Conservation (phyloP, 169 alveolate genomes). For the Eimeria necatrix region DNA sequence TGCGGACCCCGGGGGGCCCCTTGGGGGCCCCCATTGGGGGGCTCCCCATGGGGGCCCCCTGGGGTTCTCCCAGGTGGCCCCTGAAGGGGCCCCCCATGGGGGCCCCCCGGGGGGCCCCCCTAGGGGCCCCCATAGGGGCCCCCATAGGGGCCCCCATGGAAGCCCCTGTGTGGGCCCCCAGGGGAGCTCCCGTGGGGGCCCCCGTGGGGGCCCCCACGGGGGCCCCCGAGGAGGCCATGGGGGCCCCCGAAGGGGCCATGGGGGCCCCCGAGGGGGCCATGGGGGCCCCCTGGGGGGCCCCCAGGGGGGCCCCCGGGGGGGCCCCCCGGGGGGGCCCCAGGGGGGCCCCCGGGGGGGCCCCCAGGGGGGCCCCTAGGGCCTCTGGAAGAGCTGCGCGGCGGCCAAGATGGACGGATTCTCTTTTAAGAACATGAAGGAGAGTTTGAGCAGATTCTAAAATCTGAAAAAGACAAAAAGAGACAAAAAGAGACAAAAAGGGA, state of each 20-base stretch:
- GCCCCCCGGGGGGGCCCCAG: background rate
- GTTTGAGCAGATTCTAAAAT: constrained; percentile 96
- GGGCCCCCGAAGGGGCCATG: no score
- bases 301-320: background rate
- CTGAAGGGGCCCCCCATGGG: background rate
- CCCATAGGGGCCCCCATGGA: background rate
- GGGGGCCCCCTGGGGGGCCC: constrained; percentile 9
- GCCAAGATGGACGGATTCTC: constrained; percentile 90
- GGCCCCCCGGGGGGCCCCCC: background rate
- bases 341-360: background rate
- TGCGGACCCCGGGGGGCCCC: background rate
- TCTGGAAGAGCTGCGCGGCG: background rate
- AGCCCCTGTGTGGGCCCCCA: background rate
- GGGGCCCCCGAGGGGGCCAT: background rate
- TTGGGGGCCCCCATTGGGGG: background rate
- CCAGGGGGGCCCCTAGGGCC: background rate
- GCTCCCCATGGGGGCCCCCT: background rate
- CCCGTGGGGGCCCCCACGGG: background rate
- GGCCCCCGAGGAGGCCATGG: background rate
- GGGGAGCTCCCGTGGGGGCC: background rate
- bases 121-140: background rate
- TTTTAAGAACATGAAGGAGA: constrained; percentile 93
- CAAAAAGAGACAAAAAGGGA: background rate
- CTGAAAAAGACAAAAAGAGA: constrained; percentile 63
- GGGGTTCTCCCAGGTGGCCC: background rate